Evolutionary conservation across 192 early-diverging fungal genomes (phyloP), one percentile per base, ranked within the genome.

Genomic region (Spizellomyces sp.): DNA sequence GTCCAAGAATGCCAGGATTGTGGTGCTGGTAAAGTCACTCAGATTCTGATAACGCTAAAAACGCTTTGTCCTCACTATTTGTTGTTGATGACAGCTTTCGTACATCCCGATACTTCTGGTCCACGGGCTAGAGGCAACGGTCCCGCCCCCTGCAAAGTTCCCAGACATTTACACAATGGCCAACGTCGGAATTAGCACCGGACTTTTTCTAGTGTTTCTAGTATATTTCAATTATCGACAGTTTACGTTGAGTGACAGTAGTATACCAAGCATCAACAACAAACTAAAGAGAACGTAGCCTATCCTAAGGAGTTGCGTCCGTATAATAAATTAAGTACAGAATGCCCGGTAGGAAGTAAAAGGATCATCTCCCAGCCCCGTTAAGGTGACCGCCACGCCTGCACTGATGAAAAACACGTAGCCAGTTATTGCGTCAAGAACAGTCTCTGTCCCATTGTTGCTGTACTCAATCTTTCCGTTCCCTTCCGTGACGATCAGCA

Each of bases 401-500:
- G 92, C 89, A 1, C 80, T 83, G 19, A 94, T 80, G 82, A 93
- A 96, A 73, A 90, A 94, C 7, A 96, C 90, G 57, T 83, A 84
- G 6, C 94, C 94, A 21, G 81, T 77, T n/a, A 80, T 69, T 56
- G 89, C 77, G 19, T 74, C 69, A 41, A 67, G 22, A 7, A n/a
- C 9, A 14, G 69, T 62, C 54, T 68, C 55, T 14, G 42, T 36
- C 27, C 77, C 75, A 5, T 19, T 70, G 14, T 50, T 55, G 15
- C 8, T 27, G 9, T 66, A 69, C 42, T 27, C 45, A 7, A 71
- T 6, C 17, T 8, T 65, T 10, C 94, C 96, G 7, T 52, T 59
- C 7, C 96, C 97, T 21, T 85, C 82, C 17, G 90, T 93, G 0
- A 92, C 94, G 68, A 99, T 84, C 21, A 99, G 57, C 41, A 99